Evolutionary conservation across 441 rosid genomes (phyloP), one percentile per base, ranked within the genome.

Genomic region (Corymbia calophylla): DNA sequence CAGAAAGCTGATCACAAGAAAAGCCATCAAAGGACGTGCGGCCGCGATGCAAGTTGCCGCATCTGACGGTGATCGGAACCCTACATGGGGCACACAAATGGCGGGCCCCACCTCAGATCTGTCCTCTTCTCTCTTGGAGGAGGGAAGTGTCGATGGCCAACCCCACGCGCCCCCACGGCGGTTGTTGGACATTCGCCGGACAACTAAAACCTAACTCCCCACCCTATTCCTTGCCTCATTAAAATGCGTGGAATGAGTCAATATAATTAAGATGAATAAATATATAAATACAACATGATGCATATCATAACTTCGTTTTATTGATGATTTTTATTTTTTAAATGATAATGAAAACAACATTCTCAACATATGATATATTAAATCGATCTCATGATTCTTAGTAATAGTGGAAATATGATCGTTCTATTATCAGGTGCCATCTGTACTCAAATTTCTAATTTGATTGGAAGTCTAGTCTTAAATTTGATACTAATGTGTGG

Each of bases 31-130:
- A 62, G 68, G 88, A 90, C 91, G 94, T 93, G 95, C 91, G 93
- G 94, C 56, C 87, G 14, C 82, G 95, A 95, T 94, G 94, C 93
- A 90, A 77, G 88, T 87, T 60, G 31, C 93, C 93, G 91, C 92
- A 94, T 95, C 96, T 82, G 93, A 93, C 93, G 96, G 96, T 93
- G 89, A 12, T 32, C 88, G 92, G 87, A 91, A 89, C 93, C 93
- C 48, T 80, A 88, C 68, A 58, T 68, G 92, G 92, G 93, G 90
- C 89, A 89, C 88, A 88, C 53, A 53, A 2, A 31, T 88, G 84
- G 84, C 53, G 91, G 93, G 91, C 29, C 94, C 95, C 92, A 14
- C 87, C 44, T 80, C 86, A 87, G 92, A 91, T 92, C 92, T 93
- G 93, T 95, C 94, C 89, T 53, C 88, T 54, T 35, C 51, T 15